Evolutionary conservation across 129 eudicot genomes (phyloP).

Genomic region (Chrysanthemum lavandulifolium): DNA sequence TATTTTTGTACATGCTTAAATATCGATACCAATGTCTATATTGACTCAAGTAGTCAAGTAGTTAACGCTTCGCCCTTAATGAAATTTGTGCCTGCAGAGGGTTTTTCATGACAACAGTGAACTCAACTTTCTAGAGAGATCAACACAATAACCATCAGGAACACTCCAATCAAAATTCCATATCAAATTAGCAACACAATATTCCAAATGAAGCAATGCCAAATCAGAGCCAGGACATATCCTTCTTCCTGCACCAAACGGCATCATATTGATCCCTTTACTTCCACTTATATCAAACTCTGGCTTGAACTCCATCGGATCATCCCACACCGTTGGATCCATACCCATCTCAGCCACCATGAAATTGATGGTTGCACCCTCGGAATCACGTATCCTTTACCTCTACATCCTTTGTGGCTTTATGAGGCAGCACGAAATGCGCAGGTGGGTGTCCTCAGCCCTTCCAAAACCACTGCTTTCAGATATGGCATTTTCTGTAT

Average conservation of each 20-base stretch:
- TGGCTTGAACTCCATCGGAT: conserved; percentile 59
- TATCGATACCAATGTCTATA: neutral
- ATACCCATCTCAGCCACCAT: conserved; percentile 60
- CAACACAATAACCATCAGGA: conserved; percentile 28
- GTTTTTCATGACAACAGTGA: conserved; percentile 41
- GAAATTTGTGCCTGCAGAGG: conserved; percentile 34
- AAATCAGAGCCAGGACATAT: conserved; percentile 53
- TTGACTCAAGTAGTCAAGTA: neutral
- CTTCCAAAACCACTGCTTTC: conserved; percentile 58
- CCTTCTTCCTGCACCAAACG: conserved; percentile 71
- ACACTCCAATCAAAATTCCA: conserved; percentile 43
- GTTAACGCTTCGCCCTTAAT: conserved; percentile 22
- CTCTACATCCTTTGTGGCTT: conserved; percentile 36
- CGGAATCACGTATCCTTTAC: conserved; percentile 49
- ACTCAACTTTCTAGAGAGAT: conserved; percentile 36
- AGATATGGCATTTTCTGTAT: conserved; percentile 48
- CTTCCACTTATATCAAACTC: conserved; percentile 66
- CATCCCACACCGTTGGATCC: conserved; percentile 64
- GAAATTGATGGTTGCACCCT: conserved; percentile 42
- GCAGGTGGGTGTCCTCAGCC: conserved; percentile 60
- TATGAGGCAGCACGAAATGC: conserved; percentile 51
- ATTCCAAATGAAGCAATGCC: conserved; percentile 60
- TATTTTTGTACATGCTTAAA: too few relatives aligned
- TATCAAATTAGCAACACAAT: conserved; percentile 56
- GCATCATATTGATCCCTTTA: conserved; percentile 66